A percentile compares a stretch with the other conserved stretches of the same genome.
These are phyloP conservation scores for Paraphysoderma sedebokerense DNA, from an alignment of 371 early-diverging fungal genomes.

Conservation along the genomic window DNA sequence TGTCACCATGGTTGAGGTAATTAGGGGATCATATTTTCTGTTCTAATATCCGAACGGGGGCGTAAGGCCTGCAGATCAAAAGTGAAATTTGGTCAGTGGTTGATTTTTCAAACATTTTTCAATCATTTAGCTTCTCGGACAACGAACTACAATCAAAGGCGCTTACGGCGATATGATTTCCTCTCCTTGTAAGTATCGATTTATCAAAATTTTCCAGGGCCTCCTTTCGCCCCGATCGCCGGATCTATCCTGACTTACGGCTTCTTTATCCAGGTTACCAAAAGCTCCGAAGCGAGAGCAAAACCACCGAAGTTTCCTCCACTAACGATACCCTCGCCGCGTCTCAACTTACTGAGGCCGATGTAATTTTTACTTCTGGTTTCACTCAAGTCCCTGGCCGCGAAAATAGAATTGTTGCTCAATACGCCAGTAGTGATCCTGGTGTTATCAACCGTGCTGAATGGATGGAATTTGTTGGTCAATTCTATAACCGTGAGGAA, in stretches of 20 bases:
- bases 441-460: conserved; percentile 44
- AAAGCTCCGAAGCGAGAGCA: conserved; percentile 2
- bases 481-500: conserved; percentile 49
- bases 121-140: conserved; percentile 34
- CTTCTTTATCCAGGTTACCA: background rate
- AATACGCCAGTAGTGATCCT: conserved; percentile 11
- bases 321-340: conserved; percentile 22
- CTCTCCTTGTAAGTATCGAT: conserved; percentile 28
- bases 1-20: conserved; percentile 42
- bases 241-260: background rate
- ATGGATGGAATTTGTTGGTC: conserved; percentile 59
- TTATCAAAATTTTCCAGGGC: no score
- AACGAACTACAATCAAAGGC: conserved; percentile 25
- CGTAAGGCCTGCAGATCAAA: no score
- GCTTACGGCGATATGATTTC: conserved; percentile 34
- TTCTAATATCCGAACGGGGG: no score
- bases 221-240: no score
- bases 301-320: conserved; percentile 12
- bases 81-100: background rate
- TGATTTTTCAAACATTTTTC: background rate
- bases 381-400: conserved; percentile 11
- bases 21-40: no score
- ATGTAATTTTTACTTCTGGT: conserved; percentile 22
- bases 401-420: background rate
- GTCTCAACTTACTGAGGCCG: conserved; percentile 16